Percentiles rank a stretch among this genome's conserved stretches.
These are phyloP conservation scores for Cochlearia excelsa DNA, from an alignment of 345 rosid species.

Conservation along the genomic window DNA sequence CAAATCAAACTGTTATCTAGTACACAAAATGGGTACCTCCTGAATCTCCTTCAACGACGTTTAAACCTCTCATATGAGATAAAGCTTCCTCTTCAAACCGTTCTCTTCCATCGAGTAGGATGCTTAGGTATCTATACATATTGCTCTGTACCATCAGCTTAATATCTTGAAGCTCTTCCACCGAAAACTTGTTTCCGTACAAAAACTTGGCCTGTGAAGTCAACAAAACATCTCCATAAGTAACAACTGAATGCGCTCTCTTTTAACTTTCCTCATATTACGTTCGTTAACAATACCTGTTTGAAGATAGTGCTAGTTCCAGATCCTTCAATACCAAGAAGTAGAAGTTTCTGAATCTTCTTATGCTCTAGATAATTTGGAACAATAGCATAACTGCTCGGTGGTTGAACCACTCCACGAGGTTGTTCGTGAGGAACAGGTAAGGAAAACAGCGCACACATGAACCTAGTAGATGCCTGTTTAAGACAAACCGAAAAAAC, in stretches of 20 bases:
- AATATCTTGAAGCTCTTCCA: conserved; percentile 78
- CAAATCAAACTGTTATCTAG: background rate
- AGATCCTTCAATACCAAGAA: conserved; percentile 81
- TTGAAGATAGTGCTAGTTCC: conserved; percentile 98
- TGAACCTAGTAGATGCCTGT: conserved; percentile 88
- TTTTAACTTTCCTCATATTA: background rate
- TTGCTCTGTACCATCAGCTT: conserved; percentile 98
- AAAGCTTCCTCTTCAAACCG: conserved; percentile 92
- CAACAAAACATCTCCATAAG: conserved; percentile 11
- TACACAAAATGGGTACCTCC: conserved; percentile 42
- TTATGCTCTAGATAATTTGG: conserved; percentile 86
- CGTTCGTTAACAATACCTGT: conserved; percentile 53
- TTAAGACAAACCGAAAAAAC: conserved; percentile 35
- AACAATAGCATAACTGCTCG: conserved; percentile 63
- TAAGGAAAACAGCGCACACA: conserved; percentile 81
- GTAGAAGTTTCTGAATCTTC: conserved; percentile 73
- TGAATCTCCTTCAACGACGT: conserved; percentile 42
- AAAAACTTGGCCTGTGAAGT: conserved; percentile 77
- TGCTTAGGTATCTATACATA: conserved; percentile 89
- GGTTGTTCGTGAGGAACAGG: conserved; percentile 81
- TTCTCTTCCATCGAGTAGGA: conserved; percentile 92
- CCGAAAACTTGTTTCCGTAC: conserved; percentile 78
- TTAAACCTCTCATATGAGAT: conserved; percentile 43
- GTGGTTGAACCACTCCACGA: conserved; percentile 62
- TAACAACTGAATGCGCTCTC: conserved; percentile 10